Conservation (phyloP, 495 filamentous ascomycete species). For the Talaromyces ruber region DNA sequence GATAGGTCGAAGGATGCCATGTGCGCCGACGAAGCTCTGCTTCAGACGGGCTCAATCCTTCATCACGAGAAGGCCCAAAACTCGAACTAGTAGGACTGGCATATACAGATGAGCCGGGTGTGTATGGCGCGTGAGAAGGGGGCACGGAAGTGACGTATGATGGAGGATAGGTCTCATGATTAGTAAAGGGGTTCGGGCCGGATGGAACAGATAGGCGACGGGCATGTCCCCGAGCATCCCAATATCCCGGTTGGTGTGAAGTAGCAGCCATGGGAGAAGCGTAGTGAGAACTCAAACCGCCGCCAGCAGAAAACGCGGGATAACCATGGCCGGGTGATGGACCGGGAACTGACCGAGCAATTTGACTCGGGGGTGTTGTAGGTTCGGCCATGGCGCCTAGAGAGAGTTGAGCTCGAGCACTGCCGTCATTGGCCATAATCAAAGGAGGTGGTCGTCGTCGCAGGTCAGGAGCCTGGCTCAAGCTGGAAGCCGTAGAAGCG, state of each 20-base stretch:
- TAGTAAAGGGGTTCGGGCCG: conserved; percentile 63
- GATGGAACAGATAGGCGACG: conserved; percentile 78
- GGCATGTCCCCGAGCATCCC: conserved; percentile 59
- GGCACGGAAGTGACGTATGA: conserved; percentile 42
- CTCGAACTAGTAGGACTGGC: conserved; percentile 64
- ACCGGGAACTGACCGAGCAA: conserved; percentile 30
- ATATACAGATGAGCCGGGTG: conserved; percentile 48
- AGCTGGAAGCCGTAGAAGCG: conserved; percentile 64
- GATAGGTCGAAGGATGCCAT: conserved; percentile 80
- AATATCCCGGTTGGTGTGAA: conserved; percentile 58
- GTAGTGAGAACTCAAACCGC: conserved; percentile 64
- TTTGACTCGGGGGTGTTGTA: conserved; percentile 39
- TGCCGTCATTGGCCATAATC: conserved; percentile 68
- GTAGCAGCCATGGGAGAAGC: conserved; percentile 62
- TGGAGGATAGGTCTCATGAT: conserved; percentile 48
- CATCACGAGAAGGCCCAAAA: conserved; percentile 55
- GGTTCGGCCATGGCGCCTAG: conserved; percentile 50
- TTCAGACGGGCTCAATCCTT: conserved; percentile 52
- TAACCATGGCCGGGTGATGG: conserved; percentile 49
- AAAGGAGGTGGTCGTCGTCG: conserved; percentile 71
- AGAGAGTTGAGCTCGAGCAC: conserved; percentile 46
- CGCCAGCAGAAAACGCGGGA: conserved; percentile 59
- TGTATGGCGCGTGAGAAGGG: conserved; percentile 49
- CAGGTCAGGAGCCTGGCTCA: conserved; percentile 50
- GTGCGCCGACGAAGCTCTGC: conserved; percentile 75